phyloP scores from a whole-genome alignment of 352 stramenopile species.

The Phytophthora cryptogea region DNA sequence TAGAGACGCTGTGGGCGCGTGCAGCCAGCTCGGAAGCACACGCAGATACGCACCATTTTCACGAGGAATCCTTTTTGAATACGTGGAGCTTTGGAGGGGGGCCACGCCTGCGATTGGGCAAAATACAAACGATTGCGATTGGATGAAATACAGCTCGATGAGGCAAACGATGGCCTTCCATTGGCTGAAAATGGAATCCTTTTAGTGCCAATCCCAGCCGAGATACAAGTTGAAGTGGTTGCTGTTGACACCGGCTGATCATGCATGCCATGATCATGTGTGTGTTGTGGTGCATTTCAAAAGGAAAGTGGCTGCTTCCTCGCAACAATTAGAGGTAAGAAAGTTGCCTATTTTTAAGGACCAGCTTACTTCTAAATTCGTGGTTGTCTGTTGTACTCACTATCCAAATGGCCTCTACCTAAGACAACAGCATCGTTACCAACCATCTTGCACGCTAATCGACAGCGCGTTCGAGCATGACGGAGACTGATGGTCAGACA shows the following conservation, averaged over 20 bases:
- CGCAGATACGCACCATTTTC: constrained; percentile 31
- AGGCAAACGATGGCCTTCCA: constrained; percentile 5
- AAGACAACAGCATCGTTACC: not conserved
- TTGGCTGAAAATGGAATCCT: constrained; percentile 16
- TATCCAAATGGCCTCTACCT: constrained; percentile 9
- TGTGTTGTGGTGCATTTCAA: not conserved
- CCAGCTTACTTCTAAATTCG: constrained; percentile 12
- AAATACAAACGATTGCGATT: not conserved
- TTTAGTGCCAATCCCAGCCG: constrained; percentile 7
- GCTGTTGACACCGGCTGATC: not conserved
- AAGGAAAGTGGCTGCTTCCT: constrained; percentile 1
- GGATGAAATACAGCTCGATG: constrained; percentile 16
- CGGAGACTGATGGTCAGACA: constrained; percentile 6
- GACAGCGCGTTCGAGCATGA: constrained; percentile 2
- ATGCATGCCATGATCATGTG: not conserved
- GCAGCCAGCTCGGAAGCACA: constrained; percentile 5
- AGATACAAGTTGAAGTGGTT: constrained; percentile 28
- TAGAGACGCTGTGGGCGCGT: not conserved
- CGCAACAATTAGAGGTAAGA: not conserved
- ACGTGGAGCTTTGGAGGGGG: constrained; percentile 36
- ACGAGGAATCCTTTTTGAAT: constrained; percentile 38
- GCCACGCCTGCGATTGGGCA: not conserved
- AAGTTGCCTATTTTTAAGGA: constrained; percentile 21
- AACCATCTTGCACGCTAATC: not conserved
- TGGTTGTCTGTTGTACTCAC: not conserved